Base-by-base conservation (phyloP, 352 stramenopile species). In the Thraustochytrium sp. region DNA sequence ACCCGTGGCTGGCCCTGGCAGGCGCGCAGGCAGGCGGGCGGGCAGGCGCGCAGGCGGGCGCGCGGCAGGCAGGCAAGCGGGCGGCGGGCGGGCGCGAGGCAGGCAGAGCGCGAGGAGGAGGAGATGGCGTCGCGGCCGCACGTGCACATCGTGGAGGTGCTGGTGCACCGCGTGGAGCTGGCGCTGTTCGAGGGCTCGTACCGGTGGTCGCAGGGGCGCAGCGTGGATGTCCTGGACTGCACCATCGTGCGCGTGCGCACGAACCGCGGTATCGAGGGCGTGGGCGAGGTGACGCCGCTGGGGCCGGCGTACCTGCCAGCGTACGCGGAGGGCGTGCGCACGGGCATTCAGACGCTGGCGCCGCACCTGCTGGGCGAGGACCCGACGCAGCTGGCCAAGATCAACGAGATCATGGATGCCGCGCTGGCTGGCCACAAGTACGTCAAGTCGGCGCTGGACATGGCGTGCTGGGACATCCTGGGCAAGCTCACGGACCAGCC, bases 391-490 rank as follows among this genome's bases (percentile, higher is more conserved):
- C 8, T 84, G 8, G 56, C 29, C n/a, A 76, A 59, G 29, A 80
- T 84, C 11, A 84, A 84, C 61, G 42, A 80, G 36, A 53, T 84
- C 56, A 84, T 84, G 75, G 75, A 84, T 31, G 31, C 11, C 4
- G 75, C 75, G 16, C 44, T 84, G 11, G 26, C 54, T 23, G 75
- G 75, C 44, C 75, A 84, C 56, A 9, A 48, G 21, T 84, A 84
- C 61, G 75, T 84, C 3, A 84, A 84, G 38, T 54, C 56, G 0
- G 56, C 75, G 16, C 46, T 84, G 11, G 75, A 84, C 55, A 82
- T 84, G 21, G 75, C 75, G 11, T 84, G 75, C 63, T 84, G 75
- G 75, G 75, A 84, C 29, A 84, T 84, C 44, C 59, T 84, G 8
- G 75, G 75, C 54, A 84, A 84, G 63, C 34, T 84, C 11, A 65